Evolutionary conservation across 192 early-diverging fungal genomes (phyloP).

Genomic region (Coemansia sp.): DNA sequence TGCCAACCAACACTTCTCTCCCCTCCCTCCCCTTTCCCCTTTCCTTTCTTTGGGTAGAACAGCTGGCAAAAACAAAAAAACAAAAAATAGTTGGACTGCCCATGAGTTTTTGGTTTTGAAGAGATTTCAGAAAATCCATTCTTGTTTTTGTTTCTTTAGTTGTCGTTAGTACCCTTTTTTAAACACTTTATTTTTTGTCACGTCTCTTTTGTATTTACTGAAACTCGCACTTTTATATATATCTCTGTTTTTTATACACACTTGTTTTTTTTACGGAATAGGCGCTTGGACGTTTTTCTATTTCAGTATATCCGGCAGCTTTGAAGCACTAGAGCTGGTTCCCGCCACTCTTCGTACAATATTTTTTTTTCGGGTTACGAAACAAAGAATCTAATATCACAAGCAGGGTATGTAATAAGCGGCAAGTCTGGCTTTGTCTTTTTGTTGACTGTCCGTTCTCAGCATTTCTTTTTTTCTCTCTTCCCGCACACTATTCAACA

Average conservation of each 20-base stretch:
- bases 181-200: background rate
- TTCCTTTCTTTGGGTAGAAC: background rate
- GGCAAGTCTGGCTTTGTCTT: background rate
- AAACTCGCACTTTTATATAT: background rate
- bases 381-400: background rate
- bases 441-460: background rate
- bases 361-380: background rate
- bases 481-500: background rate
- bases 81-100: background rate
- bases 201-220: conserved; percentile 4
- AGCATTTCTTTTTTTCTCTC: background rate
- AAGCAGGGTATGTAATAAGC: conserved; percentile 3
- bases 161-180: conserved; percentile 1
- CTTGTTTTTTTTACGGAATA: background rate
- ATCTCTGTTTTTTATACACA: background rate
- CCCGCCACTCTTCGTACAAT: background rate
- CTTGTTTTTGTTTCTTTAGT: conserved; percentile 1
- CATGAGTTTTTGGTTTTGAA: conserved; percentile 4
- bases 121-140: background rate
- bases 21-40: background rate
- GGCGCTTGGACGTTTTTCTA: conserved; percentile 2
- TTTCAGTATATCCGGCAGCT: background rate
- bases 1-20: background rate
- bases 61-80: background rate
- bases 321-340: background rate